Base-by-base conservation (phyloP, 805 yeast species). In the Diddensiella caesifluorescens region DNA sequence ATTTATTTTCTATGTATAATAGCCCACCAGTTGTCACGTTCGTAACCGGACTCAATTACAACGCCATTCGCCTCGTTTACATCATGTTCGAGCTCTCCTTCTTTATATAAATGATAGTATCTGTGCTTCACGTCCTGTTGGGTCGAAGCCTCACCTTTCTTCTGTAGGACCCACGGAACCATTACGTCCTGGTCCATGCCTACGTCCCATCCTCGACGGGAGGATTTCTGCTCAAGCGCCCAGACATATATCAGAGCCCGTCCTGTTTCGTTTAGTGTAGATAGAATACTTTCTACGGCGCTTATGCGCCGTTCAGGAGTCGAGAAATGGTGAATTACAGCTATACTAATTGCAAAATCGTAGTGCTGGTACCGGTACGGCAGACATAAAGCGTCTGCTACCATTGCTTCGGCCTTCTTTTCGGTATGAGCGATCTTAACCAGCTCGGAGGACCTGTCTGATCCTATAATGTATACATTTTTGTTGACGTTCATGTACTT, bases 271-370 rank as follows among this genome's bases (percentile, higher is more conserved):
- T 60, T 68, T 40, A 92, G 59, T 45, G 75, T 75, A 16, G 78
- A 62, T 28, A 92, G 57, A 1, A 89, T 80, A 45, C 83, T 83
- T 10, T 52, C 51, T 5, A 92, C 79, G 1, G 96, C 97, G 5
- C 73, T 75, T 1, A 84, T 60, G 39, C 98, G 70, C 56, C 98
- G 72, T 47, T 79, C 82, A 15, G 73, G 74, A 0, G 94, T 86
- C n/a, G 95, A 75, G 65, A 92, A 88, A 60, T 92, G 98, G 57
- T 92, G 98, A 13, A 92, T 80, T 19, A 92, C 98, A 0, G 97
- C 97, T 35, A 92, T 89, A 6, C 94, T 82, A 21, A 92, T 83
- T 1, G 95, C 97, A 68, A 92, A 92, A 55, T 90, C 92, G 54
- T 76, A 74, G 9, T 63, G 55, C 4, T 55, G 46, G 5, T 65